A percentile compares a stretch with the other conserved stretches of the same genome.
These are phyloP conservation scores for Quambalaria eucalypti DNA, from an alignment of 1,284 basidiomycete species.

Conservation along the genomic window DNA sequence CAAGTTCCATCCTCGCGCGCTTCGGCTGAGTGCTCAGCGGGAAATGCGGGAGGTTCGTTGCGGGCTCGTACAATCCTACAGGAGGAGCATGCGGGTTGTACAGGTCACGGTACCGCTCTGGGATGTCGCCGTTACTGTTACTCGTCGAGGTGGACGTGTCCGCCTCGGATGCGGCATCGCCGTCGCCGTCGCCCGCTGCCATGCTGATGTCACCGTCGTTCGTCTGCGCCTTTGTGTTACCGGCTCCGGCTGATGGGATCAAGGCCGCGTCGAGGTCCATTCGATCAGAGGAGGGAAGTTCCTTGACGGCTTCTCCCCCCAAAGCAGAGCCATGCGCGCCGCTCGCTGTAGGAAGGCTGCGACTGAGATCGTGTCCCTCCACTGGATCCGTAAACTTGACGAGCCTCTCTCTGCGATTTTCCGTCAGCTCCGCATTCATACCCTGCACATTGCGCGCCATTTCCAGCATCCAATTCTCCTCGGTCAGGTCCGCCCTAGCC, in stretches of 20 bases:
- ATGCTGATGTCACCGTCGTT: conserved; percentile 8
- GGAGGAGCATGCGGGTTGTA: conserved; percentile 24
- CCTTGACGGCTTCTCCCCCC: neutral
- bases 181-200: neutral
- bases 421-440: conserved; percentile 40
- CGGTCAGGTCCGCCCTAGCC: conserved; percentile 33
- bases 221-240: neutral
- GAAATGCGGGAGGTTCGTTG: conserved; percentile 35
- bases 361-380: neutral
- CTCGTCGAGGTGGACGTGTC: too few relatives aligned
- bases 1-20: conserved; percentile 15
- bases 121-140: conserved; percentile 1
- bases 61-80: conserved; percentile 41
- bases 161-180: too few relatives aligned
- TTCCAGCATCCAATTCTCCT: conserved; percentile 45
- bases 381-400: conserved; percentile 24
- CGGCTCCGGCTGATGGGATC: neutral
- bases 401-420: conserved; percentile 27
- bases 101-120: conserved; percentile 8
- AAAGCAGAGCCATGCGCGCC: too few relatives aligned
- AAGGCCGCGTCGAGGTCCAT: neutral
- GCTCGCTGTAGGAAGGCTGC: neutral
- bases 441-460: conserved; percentile 39
- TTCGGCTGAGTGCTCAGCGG: conserved; percentile 28
- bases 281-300: neutral